Percentiles rank a stretch among this genome's conserved stretches.
phyloP scores from a whole-genome alignment of 305 asterid genomes.

The Petunia hybrid region DNA sequence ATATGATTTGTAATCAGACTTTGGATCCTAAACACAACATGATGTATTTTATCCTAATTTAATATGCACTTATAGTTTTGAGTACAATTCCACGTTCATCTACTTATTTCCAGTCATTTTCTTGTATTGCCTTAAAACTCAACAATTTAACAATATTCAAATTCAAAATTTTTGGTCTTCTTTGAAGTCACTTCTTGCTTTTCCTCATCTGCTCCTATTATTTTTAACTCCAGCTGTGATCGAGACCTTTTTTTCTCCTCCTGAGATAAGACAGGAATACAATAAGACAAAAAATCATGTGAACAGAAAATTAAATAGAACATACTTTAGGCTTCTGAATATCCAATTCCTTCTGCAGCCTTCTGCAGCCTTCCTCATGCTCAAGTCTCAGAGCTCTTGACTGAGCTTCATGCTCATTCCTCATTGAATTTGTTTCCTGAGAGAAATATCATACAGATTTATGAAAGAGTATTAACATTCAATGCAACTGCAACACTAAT shows the following conservation, averaged over 20 bases:
- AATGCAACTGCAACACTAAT: too few species aligned
- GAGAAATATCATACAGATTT: too few species aligned
- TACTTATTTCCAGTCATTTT: background rate
- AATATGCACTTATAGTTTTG: background rate
- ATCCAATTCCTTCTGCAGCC: constrained; percentile 84
- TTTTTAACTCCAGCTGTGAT: constrained; percentile 92
- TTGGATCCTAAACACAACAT: too few species aligned
- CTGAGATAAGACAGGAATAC: constrained; percentile 51
- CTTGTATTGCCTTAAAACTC: background rate
- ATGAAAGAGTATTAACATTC: too few species aligned
- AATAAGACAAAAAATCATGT: constrained; percentile 33
- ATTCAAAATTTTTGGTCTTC: too few species aligned
- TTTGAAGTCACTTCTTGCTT: constrained; percentile 94
- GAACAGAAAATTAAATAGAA: constrained; percentile 35
- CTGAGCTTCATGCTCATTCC: constrained; percentile 85
- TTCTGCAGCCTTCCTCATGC: constrained; percentile 82
- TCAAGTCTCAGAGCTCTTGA: constrained; percentile 77
- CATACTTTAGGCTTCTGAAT: constrained; percentile 75
- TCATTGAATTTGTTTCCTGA: constrained; percentile 70
- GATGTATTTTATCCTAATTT: too few species aligned
- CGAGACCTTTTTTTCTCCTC: constrained; percentile 87
- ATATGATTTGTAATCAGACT: too few species aligned
- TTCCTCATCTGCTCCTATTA: constrained; percentile 77
- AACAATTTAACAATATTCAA: too few species aligned
- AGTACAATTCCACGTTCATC: background rate